Evolutionary conservation across 768 basidiomycete genomes (phyloP), one percentile per base, ranked within the genome.

Genomic region (Glaciozyma antarctica): DNA sequence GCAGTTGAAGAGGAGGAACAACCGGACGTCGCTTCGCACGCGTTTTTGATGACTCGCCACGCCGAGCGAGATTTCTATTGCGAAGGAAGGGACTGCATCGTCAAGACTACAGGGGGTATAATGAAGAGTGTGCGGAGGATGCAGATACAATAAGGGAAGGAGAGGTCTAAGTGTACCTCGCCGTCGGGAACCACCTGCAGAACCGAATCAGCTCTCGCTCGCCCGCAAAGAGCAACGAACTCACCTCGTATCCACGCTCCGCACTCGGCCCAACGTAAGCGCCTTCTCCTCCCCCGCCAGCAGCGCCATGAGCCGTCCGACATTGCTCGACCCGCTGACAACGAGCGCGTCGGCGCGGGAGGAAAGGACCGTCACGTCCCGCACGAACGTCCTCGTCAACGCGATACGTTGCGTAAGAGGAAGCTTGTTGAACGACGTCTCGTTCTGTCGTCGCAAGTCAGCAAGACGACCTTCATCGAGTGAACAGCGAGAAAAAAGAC

Each of bases 361-460:
- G 3, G 69, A 54, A 30, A 71, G 59, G n/a, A 70, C 26, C 0
- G 73, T 70, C 8, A 73, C 41, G 59, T 73, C 73, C 17, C 73
- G 64, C 21, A 73, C 64, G 49, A 73, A 72, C 13, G 17, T 2
- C 32, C 58, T 63, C 6, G 69, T 58, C 8, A 43, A 24, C 13
- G 57, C 28, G 30, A 72, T 43, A 9, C 71, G 66, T 7, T 63
- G 10, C 1, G 53, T 1, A 30, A 65, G 43, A 17, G 69, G 60
- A 2, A 72, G 51, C 13, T 41, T 10, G 59, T 72, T 73, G 67
- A 70, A 72, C 32, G 53, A 49, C 22, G 8, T 44, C 28, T 68
- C 70, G 65, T 62, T 70, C 68, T 69, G 45, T 41, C 1, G 58
- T 19, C 38, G 8, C 0, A 56, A 32, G 9, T 7, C 22, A 28